Evolutionary conservation across 352 stramenopile genomes (phyloP).

Genomic region (Elongisporangium anandrum): DNA sequence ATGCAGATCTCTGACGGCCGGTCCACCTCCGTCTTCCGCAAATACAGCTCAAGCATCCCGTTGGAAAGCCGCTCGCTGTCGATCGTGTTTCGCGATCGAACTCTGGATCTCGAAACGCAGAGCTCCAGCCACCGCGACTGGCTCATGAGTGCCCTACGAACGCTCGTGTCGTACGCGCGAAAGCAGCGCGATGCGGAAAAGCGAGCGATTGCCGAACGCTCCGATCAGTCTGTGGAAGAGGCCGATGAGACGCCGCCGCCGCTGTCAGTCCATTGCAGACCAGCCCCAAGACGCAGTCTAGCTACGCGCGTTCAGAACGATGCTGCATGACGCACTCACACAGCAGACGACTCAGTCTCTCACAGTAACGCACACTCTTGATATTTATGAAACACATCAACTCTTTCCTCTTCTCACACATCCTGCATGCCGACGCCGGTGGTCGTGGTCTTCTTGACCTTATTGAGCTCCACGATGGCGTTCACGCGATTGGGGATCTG

Average conservation of each 20-base stretch:
- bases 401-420: slow-evolving; percentile 12
- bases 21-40: slow-evolving; percentile 73
- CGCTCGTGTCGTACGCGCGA: slow-evolving; percentile 65
- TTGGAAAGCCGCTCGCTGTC: slow-evolving; percentile 63
- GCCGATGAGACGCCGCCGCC: background rate
- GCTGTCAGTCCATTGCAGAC: background rate
- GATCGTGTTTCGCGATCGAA: slow-evolving; percentile 70
- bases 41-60: slow-evolving; percentile 42
- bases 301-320: too few species aligned
- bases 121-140: slow-evolving; percentile 76
- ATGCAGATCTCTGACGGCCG: slow-evolving; percentile 65
- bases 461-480: slow-evolving; percentile 68
- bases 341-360: too few species aligned
- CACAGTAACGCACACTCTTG: slow-evolving; percentile 2
- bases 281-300: background rate
- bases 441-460: slow-evolving; percentile 51
- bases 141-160: slow-evolving; percentile 72
- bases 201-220: slow-evolving; percentile 66
- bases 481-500: slow-evolving; percentile 46
- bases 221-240: background rate
- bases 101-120: slow-evolving; percentile 75
- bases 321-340: background rate
- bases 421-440: slow-evolving; percentile 20
- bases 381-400: slow-evolving; percentile 7
- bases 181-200: slow-evolving; percentile 70